Evolutionary conservation across 257 asterid species (phyloP), one percentile per base, ranked within the genome.

Genomic region (Osmanthus fragrans): DNA sequence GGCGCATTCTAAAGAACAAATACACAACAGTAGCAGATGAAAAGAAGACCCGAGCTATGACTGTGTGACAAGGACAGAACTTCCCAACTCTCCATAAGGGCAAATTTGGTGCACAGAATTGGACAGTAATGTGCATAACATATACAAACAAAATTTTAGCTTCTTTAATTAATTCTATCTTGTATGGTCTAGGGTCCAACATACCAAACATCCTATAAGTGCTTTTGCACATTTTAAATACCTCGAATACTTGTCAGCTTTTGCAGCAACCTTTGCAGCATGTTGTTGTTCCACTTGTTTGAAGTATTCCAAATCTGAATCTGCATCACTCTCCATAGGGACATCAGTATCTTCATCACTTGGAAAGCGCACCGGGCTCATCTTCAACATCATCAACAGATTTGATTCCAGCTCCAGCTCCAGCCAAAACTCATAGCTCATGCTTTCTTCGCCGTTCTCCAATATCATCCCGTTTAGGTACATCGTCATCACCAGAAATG

Each of bases 381-480:
- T 87, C 86, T 47, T 83, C 88, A 54, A 36, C 84, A 73, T 78
- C 89, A 85, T 88, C 94, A 42, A 27, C 76, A 74, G 95, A 81
- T 33, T 76, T 79, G 69, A 93, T 81, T 75, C 98, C 98, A 73
- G 98, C 97, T 75, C 98, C 98, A 73, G 98, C 97, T 80, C 97
- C 89, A 16, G 97, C 96, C 70, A 92, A 87, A 83, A 93, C 97
- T 78, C 97, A 82, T 54, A 86, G 79, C 86, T 96, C 99, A 82
- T 89, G 88, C 85, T 93, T 93, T 83, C 98, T 88, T 76, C 99
- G 85, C 84, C 98, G 87, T 86, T 93, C 98, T 77, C 99, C 99
- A 83, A 96, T 89, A 88, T 96, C 98, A 89, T 92, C 97, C 58
- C 97, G 89, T 80, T 80, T 87, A 30, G 97, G 99, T 76, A 96